Percentiles rank a stretch among this genome's conserved stretches.
Evolutionary conservation across 2,329 filamentous ascomycete species (phyloP).

Genomic region (Venturia aucupariae): DNA sequence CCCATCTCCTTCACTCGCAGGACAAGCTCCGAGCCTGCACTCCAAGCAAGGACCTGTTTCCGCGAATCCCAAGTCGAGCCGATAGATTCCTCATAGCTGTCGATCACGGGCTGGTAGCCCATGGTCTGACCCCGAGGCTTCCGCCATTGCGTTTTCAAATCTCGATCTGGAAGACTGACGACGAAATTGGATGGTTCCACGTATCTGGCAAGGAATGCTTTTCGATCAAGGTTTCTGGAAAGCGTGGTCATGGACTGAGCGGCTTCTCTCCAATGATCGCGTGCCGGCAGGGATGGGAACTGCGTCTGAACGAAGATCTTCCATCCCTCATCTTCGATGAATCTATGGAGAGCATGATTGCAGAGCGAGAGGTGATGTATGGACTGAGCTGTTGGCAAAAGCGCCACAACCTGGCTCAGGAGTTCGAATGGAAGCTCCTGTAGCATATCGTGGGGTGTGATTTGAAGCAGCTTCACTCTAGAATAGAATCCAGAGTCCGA

Average conservation of each 20-base stretch:
- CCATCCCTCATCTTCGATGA: slow-evolving; percentile 40
- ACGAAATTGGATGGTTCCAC: slow-evolving; percentile 35
- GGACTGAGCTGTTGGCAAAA: slow-evolving; percentile 37
- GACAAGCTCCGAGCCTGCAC: slow-evolving; percentile 49
- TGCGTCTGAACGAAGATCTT: slow-evolving; percentile 38
- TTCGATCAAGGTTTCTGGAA: slow-evolving; percentile 47
- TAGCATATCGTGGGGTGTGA: slow-evolving; percentile 18
- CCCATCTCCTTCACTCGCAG: slow-evolving; percentile 40
- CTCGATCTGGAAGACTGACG: slow-evolving; percentile 23
- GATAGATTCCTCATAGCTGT: slow-evolving; percentile 46
- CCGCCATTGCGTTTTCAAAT: slow-evolving; percentile 24
- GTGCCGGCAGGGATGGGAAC: slow-evolving; percentile 32
- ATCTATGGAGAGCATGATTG: slow-evolving; percentile 36
- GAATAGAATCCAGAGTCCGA: neutral
- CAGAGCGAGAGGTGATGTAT: slow-evolving; percentile 37
- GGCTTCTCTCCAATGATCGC: slow-evolving; percentile 36
- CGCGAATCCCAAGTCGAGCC: slow-evolving; percentile 37
- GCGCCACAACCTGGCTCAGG: slow-evolving; percentile 26
- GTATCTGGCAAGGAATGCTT: slow-evolving; percentile 46
- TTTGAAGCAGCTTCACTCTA: neutral
- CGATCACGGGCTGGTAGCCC: slow-evolving; percentile 50
- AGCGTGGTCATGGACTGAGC: slow-evolving; percentile 46
- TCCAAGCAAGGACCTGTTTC: slow-evolving; percentile 50
- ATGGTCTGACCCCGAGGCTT: slow-evolving; percentile 41
- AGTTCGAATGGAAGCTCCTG: slow-evolving; percentile 31